Evolutionary conservation across 768 basidiomycete species (phyloP), one percentile per base, ranked within the genome.

Genomic region (Boletus sp.): DNA sequence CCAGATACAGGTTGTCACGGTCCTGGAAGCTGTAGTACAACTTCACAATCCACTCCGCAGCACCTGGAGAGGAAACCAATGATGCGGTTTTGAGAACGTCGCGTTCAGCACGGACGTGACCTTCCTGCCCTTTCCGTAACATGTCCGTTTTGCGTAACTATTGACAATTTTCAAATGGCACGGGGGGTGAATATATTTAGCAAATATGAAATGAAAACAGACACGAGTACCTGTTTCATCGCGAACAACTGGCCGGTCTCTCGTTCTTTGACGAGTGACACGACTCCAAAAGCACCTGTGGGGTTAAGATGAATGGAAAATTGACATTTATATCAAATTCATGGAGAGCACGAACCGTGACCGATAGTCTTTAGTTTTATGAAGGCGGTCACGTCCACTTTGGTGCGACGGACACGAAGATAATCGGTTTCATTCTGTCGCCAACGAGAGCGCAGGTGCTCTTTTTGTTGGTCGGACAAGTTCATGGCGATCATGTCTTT

Each of bases 71-170:
- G 68, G 80, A 79, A 64, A 88, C 84, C 61, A 87, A 76, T 13
- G 94, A 88, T 7, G 95, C 95, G 32, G 91, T 90, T 72, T 91
- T 93, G 55, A 98, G 82, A 40, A 98, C 77, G 64, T 98, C 94
- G 66, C 94, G 87, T 70, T 98, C 94, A 39, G 95, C 96, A 49
- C 93, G 87, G 67, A 97, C 90, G 72, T 98, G 96, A 1, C 94
- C 96, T 74, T 98, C 96, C 72, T 98, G 96, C 23, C 93, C 92
- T 77, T 94, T 95, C 49, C 91, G 87, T 66, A 96, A 80, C 93
- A 96, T 94, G 72, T 94, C 92, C 57, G 83, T 83, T 75, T 92
- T 93, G 59, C 90, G 83, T 68, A 91, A 76, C 89, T 90, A 66
- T 53, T 49, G 52, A 42, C 23, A 57, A 66, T 55, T 66, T 67